A percentile compares a stretch with the other conserved stretches of the same genome.
Evolutionary conservation across 2,329 filamentous ascomycete genomes (phyloP).

Genomic region (Arthrobotrys megalospora): DNA sequence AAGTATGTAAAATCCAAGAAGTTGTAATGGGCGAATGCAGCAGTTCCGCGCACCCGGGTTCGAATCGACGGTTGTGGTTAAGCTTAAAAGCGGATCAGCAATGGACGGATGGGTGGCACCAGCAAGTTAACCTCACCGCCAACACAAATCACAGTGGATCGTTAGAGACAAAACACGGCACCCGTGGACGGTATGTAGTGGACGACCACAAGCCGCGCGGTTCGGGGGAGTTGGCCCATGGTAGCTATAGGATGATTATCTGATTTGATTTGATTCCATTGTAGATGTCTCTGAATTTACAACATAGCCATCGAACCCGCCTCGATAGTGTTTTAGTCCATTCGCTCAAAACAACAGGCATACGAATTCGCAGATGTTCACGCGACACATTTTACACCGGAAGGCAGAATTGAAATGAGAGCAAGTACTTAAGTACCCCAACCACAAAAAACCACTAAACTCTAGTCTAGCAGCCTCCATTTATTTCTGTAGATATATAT

Average conservation of each 20-base stretch:
- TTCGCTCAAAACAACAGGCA: no score
- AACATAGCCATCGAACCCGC: background rate
- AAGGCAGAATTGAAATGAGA: background rate
- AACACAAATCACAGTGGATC: constrained; percentile 16
- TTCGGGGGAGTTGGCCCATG: background rate
- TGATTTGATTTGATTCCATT: background rate
- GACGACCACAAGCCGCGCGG: constrained; percentile 8
- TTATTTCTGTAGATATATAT: constrained; percentile 13
- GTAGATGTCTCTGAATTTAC: constrained; percentile 4
- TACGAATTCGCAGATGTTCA: background rate
- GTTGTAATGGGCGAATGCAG: background rate
- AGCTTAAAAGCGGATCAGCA: constrained; percentile 16
- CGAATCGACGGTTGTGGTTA: constrained; percentile 19
- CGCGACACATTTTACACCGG: background rate
- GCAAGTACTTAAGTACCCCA: background rate
- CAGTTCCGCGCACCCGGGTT: constrained; percentile 15
- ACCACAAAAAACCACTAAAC: background rate
- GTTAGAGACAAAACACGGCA: constrained; percentile 12
- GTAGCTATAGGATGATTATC: background rate
- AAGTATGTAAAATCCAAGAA: background rate
- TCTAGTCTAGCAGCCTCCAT: background rate
- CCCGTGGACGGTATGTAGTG: background rate
- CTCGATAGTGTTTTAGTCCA: background rate
- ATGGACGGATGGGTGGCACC: constrained; percentile 6
- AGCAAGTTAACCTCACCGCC: constrained; percentile 7